phyloP scores from a whole-genome alignment of 179 eudicot species.

The Gypsophila paniculata region DNA sequence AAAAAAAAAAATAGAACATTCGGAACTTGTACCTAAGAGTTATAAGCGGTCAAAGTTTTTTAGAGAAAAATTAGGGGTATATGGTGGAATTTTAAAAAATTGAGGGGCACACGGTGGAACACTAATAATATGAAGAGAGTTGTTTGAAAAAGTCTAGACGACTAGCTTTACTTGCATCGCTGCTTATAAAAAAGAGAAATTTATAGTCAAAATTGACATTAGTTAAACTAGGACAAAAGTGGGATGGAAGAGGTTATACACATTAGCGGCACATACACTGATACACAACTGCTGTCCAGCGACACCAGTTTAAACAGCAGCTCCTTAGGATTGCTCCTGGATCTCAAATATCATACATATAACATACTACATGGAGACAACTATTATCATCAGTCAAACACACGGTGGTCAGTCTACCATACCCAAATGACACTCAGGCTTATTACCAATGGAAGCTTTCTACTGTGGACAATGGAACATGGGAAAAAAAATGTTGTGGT shows the following conservation, averaged over 20 bases:
- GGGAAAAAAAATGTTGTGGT: neutral
- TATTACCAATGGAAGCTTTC: neutral
- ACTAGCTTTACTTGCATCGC: neutral
- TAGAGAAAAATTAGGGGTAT: too few species aligned
- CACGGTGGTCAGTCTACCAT: neutral
- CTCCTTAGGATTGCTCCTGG: neutral
- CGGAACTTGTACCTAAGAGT: too few species aligned
- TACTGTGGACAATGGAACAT: neutral
- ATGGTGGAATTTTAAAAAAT: too few species aligned
- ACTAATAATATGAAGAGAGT: too few species aligned
- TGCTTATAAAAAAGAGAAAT: neutral
- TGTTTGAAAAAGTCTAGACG: too few species aligned
- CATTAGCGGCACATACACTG: too few species aligned
- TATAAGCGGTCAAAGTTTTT: too few species aligned
- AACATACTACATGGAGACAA: neutral
- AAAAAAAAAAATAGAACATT: too few species aligned
- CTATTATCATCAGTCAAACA: neutral
- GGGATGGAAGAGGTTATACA: neutral
- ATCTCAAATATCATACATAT: neutral
- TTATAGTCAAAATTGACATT: neutral
- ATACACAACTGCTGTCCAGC: neutral
- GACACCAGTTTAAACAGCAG: neutral
- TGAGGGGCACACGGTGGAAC: too few species aligned
- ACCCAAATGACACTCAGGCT: neutral
- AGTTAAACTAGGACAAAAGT: neutral